These are phyloP conservation scores for Scheffersomyces stambukii DNA, from an alignment of 1,139 yeast species.

Conservation along the genomic window DNA sequence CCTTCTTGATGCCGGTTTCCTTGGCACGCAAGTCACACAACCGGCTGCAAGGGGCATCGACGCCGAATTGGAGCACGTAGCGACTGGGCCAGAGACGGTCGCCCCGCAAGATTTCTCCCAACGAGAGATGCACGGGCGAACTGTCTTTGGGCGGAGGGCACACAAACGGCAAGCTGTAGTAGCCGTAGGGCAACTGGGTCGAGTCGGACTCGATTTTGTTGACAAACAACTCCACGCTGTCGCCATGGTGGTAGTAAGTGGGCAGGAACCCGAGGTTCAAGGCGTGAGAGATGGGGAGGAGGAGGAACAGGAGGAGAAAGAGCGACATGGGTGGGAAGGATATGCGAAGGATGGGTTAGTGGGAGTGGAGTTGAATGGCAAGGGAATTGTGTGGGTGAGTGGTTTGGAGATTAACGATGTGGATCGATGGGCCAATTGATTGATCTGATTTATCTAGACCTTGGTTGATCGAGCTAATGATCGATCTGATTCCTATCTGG, in stretches of 20 bases:
- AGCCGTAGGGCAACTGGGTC: slow-evolving; percentile 75
- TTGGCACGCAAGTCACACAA: slow-evolving; percentile 62
- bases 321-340: no score
- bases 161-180: slow-evolving; percentile 73
- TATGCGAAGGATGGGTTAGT: no score
- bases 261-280: slow-evolving; percentile 20
- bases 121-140: slow-evolving; percentile 60
- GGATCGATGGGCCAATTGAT: no score
- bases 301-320: no score
- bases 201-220: slow-evolving; percentile 76
- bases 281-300: slow-evolving; percentile 4
- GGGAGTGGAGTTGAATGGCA: no score
- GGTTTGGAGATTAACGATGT: no score
- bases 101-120: slow-evolving; percentile 78
- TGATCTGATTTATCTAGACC: no score
- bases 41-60: slow-evolving; percentile 60
- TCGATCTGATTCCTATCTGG: no score
- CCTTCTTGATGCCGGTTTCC: slow-evolving; percentile 48
- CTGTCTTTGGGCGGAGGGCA: slow-evolving; percentile 62
- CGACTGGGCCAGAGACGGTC: slow-evolving; percentile 78
- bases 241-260: slow-evolving; percentile 43
- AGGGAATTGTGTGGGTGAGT: no score
- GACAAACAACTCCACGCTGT: slow-evolving; percentile 64
- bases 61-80: slow-evolving; percentile 56
- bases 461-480: no score